Base-by-base conservation (phyloP, 2,329 filamentous ascomycete species). In the Scedosporium boydii region DNA sequence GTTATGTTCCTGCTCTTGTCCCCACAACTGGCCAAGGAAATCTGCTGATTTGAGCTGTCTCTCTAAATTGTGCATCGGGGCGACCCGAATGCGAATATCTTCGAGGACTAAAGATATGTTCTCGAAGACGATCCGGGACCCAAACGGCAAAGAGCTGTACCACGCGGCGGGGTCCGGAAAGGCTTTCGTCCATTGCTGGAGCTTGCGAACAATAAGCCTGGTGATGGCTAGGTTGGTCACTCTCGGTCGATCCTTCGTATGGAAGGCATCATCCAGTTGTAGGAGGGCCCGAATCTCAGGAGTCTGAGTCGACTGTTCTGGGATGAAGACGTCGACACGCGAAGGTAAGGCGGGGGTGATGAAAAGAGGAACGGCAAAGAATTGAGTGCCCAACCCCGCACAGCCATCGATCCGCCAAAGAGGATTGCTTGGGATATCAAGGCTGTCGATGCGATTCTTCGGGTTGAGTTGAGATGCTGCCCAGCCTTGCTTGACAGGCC, bases 351-450 rank as follows among this genome's bases (percentile, higher is more conserved):
- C 68, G 16, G 72, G 67, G 4, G 68, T 66, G 34, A 82, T 66
- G 68, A 85, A 85, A 23, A 82, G 72, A 16, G 84, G 83, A 3
- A 84, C 69, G 29, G 77, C 79, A 68, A 82, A 86, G 67, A 80
- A 83, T 69, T 85, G 83, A 10, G 80, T 84, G 4, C 83, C 84
- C 62, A 82, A 75, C 18, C 78, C 80, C 23, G 81, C 80, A 66
- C 79, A 82, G 58, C 84, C 83, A 66, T 87, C 83, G 58, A 87
- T 79, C 41, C 81, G 77, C 83, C 84, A 87, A 6, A 82, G 70
- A 1, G 82, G 77, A 0, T 72, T 66, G 14, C 67, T 59, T 2
- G 77, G 76, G 6, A 74, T 70, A 2, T 75, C 77, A 16, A 87
- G 77, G 65, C 81, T 84, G 68, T 86, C 78, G 68, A 86, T 81